Evolutionary conservation across 306 rosid genomes (phyloP), one percentile per base, ranked within the genome.

Genomic region (Luffa acutangula): DNA sequence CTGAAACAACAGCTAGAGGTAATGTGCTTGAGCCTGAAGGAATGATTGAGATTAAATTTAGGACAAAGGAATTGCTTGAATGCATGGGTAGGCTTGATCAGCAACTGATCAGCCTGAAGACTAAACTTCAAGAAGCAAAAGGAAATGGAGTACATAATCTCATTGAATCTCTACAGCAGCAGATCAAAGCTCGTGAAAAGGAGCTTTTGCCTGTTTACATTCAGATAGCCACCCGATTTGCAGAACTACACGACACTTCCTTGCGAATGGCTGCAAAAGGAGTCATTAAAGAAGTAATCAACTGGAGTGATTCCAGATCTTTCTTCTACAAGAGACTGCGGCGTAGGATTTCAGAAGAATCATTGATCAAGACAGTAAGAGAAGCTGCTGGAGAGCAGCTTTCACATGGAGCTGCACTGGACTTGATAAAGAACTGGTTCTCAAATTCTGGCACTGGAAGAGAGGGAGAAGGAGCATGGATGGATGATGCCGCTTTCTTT

Each of bases 11-110:
- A 3, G 97, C 99, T 52, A 95, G 86, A 81, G 99, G 97, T 75
- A 95, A 95, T 59, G 99, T 95, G 67, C 97, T 95, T 54, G 99
- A 95, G 87, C 99, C 99, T 7, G 99, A 95, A 88, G 99, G 99
- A 77, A 93, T 91, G 97, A 93, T 95, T 14, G 97, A 95, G 96
- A 95, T 95, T 82, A 95, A 93, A 81, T 95, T 95, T 65, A 91
- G 97, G 85, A 83, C 94, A 59, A 93, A 85, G 85, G 99, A 95
- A 85, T 85, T 95, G 86, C 79, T 95, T 79, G 97, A 95, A 79
- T 88, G 94, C 86, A 95, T 95, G 99, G 90, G 96, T 18, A 91
- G 99, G 78, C 97, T 95, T 65, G 99, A 95, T 85, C 90, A 87
- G 56, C 86, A 89, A 69, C 85, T 95, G 83, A 89, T 89, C 77